phyloP scores from a whole-genome alignment of 495 filamentous ascomycete genomes.

The Aeminium ludgeri region DNA sequence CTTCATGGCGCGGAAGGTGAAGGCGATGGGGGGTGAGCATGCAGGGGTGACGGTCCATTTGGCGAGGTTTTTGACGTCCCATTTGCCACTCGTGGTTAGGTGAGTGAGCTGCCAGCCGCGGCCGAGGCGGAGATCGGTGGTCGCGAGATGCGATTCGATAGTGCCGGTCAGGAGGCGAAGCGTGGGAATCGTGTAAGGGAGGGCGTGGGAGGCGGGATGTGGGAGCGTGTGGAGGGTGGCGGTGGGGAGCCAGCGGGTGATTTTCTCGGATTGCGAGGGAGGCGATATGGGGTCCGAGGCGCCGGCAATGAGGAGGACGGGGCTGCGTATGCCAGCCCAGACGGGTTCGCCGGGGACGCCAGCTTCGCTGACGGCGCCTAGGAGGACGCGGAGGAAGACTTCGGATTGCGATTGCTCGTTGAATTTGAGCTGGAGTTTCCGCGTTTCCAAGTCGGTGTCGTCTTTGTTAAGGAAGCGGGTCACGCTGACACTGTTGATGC shows the following conservation, averaged over 20 bases:
- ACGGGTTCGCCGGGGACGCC: constrained; percentile 52
- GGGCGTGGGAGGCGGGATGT: constrained; percentile 66
- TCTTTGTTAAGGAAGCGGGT: constrained; percentile 53
- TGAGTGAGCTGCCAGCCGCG: constrained; percentile 82
- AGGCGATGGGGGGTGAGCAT: constrained; percentile 58
- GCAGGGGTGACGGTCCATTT: constrained; percentile 73
- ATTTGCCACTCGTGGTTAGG: constrained; percentile 76
- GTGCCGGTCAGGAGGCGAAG: constrained; percentile 63
- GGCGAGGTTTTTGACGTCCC: constrained; percentile 91
- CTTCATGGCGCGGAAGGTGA: constrained; percentile 72
- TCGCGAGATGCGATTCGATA: constrained; percentile 63
- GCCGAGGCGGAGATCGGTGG: constrained; percentile 60
- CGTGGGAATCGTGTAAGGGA: constrained; percentile 64
- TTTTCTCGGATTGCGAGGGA: constrained; percentile 50
- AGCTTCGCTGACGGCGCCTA: constrained; percentile 46
- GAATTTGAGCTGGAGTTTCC: constrained; percentile 62
- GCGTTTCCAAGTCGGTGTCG: constrained; percentile 55
- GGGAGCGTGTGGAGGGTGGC: constrained; percentile 17
- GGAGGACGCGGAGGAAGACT: constrained; percentile 66
- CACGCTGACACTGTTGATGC: constrained; percentile 60
- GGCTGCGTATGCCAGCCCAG: constrained; percentile 57
- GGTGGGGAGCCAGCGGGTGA: constrained; percentile 36
- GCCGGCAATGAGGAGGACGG: constrained; percentile 64
- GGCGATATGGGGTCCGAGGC: constrained; percentile 60
- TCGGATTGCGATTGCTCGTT: constrained; percentile 68